phyloP scores from a whole-genome alignment of 768 basidiomycete genomes.

The Leucosporidium yakuticum region DNA sequence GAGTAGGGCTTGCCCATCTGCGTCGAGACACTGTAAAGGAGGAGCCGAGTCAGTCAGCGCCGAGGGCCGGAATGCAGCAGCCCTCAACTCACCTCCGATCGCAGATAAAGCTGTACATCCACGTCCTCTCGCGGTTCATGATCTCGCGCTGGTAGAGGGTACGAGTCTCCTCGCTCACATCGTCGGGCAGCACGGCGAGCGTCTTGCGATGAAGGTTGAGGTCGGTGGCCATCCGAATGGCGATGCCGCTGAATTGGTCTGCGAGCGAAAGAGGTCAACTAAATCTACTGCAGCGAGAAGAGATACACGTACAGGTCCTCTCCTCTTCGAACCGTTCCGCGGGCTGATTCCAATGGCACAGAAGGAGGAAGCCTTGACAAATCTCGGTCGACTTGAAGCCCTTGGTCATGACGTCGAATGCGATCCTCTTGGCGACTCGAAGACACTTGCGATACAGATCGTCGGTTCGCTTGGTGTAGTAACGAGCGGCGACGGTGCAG shows the following conservation, averaged over 20 bases:
- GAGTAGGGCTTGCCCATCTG: slow-evolving; percentile 96
- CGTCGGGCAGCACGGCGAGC: slow-evolving; percentile 51
- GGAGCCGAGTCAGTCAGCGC: background rate
- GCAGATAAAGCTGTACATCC: slow-evolving; percentile 54
- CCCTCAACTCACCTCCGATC: slow-evolving; percentile 19
- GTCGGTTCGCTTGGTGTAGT: slow-evolving; percentile 73
- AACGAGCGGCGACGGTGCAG: slow-evolving; percentile 89
- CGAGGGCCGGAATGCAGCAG: background rate
- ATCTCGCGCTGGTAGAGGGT: slow-evolving; percentile 65
- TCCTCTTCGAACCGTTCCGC: slow-evolving; percentile 96
- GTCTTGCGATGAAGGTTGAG: slow-evolving; percentile 90
- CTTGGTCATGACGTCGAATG: slow-evolving; percentile 54
- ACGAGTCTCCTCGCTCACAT: slow-evolving; percentile 71
- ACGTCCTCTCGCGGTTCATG: slow-evolving; percentile 89
- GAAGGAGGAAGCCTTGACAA: slow-evolving; percentile 73
- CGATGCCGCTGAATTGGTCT: slow-evolving; percentile 36
- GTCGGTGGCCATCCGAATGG: slow-evolving; percentile 82
- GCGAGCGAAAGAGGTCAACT: background rate
- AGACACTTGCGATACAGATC: slow-evolving; percentile 62
- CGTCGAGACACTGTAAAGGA: slow-evolving; percentile 51
- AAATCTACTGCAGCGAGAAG: background rate
- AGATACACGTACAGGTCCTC: slow-evolving; percentile 66
- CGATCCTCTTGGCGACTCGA: slow-evolving; percentile 55
- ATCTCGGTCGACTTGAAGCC: slow-evolving; percentile 84
- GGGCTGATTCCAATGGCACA: slow-evolving; percentile 83